A percentile compares a stretch with the other conserved stretches of the same genome.
These are phyloP conservation scores for Flaveria sonorensis DNA, from an alignment of 129 eudicot genomes.

Conservation along the genomic window DNA sequence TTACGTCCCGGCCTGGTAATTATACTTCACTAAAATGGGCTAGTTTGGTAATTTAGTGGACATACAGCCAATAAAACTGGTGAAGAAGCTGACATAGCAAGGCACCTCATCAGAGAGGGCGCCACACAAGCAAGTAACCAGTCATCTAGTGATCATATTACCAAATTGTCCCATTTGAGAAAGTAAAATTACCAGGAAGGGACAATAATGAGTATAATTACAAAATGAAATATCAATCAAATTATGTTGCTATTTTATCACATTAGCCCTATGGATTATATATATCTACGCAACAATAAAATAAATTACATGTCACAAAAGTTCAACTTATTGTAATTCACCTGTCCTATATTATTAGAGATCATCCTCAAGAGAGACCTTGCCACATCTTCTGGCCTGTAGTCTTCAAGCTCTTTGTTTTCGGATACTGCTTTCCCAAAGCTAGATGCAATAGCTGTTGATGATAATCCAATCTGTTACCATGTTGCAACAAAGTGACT, in stretches of 20 bases:
- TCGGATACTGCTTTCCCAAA: conserved; percentile 88
- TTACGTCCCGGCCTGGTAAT: neutral
- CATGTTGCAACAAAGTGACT: conserved; percentile 24
- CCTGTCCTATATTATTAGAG: conserved; percentile 96
- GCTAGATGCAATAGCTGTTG: conserved; percentile 91
- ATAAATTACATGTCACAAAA: neutral
- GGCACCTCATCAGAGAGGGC: neutral
- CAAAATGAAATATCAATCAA: neutral
- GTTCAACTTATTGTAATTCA: conserved; percentile 29
- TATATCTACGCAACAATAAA: neutral
- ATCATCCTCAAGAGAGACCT: conserved; percentile 93
- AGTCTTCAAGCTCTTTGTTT: conserved; percentile 79
- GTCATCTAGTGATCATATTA: conserved; percentile 1
- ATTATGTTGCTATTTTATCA: neutral
- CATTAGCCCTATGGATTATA: neutral
- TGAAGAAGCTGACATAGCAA: neutral
- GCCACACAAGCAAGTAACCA: conserved; percentile 1
- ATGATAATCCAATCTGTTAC: conserved; percentile 80
- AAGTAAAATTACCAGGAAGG: neutral
- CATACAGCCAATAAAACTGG: too few species aligned
- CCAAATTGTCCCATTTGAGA: neutral
- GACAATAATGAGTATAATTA: neutral
- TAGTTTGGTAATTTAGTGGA: neutral
- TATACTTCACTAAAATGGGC: neutral
- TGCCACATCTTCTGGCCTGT: conserved; percentile 82